Conservation (phyloP, 1,139 yeast species). For the Candida frijolesensis region DNA sequence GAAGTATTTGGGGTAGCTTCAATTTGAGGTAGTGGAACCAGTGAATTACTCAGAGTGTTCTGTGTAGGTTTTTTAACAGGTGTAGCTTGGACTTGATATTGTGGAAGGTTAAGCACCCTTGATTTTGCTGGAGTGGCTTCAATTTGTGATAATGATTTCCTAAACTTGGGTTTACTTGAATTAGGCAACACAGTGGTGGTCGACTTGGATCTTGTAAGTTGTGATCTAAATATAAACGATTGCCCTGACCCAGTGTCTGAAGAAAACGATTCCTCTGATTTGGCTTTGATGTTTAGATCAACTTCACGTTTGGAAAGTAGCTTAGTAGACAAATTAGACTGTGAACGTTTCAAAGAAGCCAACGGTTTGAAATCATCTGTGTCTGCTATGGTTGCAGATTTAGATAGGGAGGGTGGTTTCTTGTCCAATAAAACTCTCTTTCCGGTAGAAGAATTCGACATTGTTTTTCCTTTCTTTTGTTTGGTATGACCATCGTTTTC, state of each 20-base stretch:
- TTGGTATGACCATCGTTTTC: neutral
- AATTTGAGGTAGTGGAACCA: conserved; percentile 20
- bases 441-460: neutral
- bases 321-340: conserved; percentile 40
- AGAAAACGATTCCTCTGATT: conserved; percentile 1
- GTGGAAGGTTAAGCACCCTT: conserved; percentile 2
- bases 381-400: conserved; percentile 11
- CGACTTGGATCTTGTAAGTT: conserved; percentile 26
- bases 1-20: conserved; percentile 28
- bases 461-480: neutral
- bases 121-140: conserved; percentile 27
- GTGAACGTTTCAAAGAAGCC: conserved; percentile 40
- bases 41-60: neutral
- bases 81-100: conserved; percentile 10
- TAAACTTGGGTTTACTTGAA: conserved; percentile 22
- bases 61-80: conserved; percentile 8
- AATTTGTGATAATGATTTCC: conserved; percentile 27
- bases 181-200: conserved; percentile 23
- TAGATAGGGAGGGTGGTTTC: conserved; percentile 12
- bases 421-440: too few species aligned
- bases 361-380: conserved; percentile 31
- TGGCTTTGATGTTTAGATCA: conserved; percentile 30
- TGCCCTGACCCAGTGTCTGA: neutral
- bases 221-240: conserved; percentile 29
- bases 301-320: conserved; percentile 49